These are phyloP conservation scores for Fusarium sp. DNA, from an alignment of 2,329 filamentous ascomycete species.

Conservation along the genomic window DNA sequence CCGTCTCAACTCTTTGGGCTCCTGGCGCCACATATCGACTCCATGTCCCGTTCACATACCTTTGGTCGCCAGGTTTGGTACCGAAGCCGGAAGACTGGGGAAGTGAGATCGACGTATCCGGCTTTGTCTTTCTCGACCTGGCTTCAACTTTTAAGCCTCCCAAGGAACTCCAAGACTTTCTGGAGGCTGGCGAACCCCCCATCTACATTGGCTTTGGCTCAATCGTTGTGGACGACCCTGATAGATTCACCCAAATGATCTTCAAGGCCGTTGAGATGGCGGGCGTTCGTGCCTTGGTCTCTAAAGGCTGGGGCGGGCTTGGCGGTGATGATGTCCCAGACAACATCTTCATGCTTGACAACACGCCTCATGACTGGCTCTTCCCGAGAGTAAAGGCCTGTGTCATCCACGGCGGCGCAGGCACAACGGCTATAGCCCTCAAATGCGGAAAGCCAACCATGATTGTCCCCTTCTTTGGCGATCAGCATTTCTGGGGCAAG, in stretches of 20 bases:
- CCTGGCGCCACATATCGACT: slow-evolving; percentile 78
- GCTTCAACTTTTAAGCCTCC: slow-evolving; percentile 71
- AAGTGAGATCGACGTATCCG: slow-evolving; percentile 76
- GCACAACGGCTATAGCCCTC: slow-evolving; percentile 79
- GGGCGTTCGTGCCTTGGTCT: slow-evolving; percentile 77
- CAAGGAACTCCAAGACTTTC: slow-evolving; percentile 63
- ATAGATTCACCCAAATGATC: slow-evolving; percentile 75
- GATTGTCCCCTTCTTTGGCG: slow-evolving; percentile 83
- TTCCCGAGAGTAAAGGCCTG: slow-evolving; percentile 74
- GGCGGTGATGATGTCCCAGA: slow-evolving; percentile 69
- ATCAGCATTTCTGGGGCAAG: slow-evolving; percentile 81
- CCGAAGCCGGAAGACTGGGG: slow-evolving; percentile 77
- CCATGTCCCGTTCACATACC: slow-evolving; percentile 80
- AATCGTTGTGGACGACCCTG: slow-evolving; percentile 79
- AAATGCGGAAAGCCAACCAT: slow-evolving; percentile 78
- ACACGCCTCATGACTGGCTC: slow-evolving; percentile 81
- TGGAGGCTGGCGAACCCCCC: slow-evolving; percentile 66
- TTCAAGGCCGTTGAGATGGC: slow-evolving; percentile 73
- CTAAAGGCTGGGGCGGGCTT: slow-evolving; percentile 80
- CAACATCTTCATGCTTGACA: slow-evolving; percentile 77
- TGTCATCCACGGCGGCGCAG: slow-evolving; percentile 82
- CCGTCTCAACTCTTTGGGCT: slow-evolving; percentile 81
- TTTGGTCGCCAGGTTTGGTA: slow-evolving; percentile 74
- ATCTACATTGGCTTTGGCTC: slow-evolving; percentile 82
- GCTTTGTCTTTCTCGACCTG: slow-evolving; percentile 81